These are phyloP conservation scores for Austroboletus festivus DNA, from an alignment of 768 basidiomycete genomes.

Conservation along the genomic window DNA sequence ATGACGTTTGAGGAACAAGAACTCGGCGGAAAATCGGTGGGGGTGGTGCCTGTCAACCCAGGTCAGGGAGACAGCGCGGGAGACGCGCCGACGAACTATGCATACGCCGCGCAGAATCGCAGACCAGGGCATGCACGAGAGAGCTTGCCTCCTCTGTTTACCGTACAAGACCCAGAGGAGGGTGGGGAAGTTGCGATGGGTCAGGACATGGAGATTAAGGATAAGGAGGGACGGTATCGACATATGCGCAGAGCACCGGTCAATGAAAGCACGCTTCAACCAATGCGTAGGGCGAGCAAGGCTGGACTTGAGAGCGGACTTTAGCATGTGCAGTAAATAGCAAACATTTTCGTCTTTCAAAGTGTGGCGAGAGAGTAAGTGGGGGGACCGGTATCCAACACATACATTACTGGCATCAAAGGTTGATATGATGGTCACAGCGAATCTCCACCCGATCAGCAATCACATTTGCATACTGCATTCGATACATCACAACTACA, in stretches of 20 bases:
- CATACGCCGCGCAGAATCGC: slow-evolving; percentile 44
- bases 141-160: slow-evolving; percentile 46
- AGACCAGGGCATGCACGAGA: slow-evolving; percentile 67
- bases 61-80: slow-evolving; percentile 18
- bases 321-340: no score
- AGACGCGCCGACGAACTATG: slow-evolving; percentile 37
- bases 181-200: slow-evolving; percentile 44
- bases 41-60: slow-evolving; percentile 16
- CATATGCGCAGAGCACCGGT: slow-evolving; percentile 87
- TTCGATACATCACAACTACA: no score
- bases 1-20: slow-evolving; percentile 96
- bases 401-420: no score
- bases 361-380: no score
- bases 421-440: no score
- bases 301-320: slow-evolving; percentile 89
- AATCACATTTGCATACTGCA: no score
- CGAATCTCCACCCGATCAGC: no score
- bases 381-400: no score
- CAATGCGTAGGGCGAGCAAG: slow-evolving; percentile 87
- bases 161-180: slow-evolving; percentile 27
- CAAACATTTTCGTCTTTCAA: no score
- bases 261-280: slow-evolving; percentile 84
- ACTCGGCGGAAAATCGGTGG: slow-evolving; percentile 55
- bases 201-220: slow-evolving; percentile 88
- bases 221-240: slow-evolving; percentile 78